A percentile compares a stretch with the other conserved stretches of the same genome.
These are phyloP conservation scores for Cutaneotrichosporon daszewskae DNA, from an alignment of 1,284 basidiomycete species.

Conservation along the genomic window DNA sequence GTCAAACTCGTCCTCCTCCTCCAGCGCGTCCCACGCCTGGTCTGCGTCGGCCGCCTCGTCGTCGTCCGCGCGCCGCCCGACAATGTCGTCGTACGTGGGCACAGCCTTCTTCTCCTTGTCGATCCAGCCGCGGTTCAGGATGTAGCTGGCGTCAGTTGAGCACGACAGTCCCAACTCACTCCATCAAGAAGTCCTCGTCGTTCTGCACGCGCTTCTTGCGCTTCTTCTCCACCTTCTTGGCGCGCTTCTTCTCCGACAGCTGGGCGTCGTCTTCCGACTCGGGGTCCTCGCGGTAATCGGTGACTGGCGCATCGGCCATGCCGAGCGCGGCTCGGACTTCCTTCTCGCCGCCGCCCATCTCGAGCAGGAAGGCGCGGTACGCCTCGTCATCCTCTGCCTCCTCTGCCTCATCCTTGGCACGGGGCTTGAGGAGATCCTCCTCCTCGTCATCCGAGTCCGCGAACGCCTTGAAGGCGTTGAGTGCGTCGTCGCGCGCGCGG, in stretches of 20 bases:
- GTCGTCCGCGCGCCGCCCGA: constrained; percentile 31
- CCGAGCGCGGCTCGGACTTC: constrained; percentile 58
- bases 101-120: constrained; percentile 65
- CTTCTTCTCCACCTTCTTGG: constrained; percentile 53
- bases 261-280: constrained; percentile 49
- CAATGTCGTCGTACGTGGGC: constrained; percentile 77
- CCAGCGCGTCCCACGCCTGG: constrained; percentile 47
- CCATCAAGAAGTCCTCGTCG: constrained; percentile 70
- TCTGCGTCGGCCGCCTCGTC: constrained; percentile 28
- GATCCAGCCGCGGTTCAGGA: constrained; percentile 91
- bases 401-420: constrained; percentile 60
- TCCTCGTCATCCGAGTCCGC: constrained; percentile 48
- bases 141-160: constrained; percentile 61
- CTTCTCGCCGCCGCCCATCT: constrained; percentile 65
- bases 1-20: constrained; percentile 59
- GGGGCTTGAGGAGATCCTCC: constrained; percentile 52
- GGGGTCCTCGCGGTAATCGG: constrained; percentile 43
- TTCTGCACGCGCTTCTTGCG: constrained; percentile 34
- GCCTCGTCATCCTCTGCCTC: constrained; percentile 71
- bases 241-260: constrained; percentile 42
- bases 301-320: constrained; percentile 28
- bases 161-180: constrained; percentile 55
- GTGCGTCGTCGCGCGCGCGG: constrained; percentile 71
- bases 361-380: constrained; percentile 71
- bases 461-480: constrained; percentile 57